Evolutionary conservation across 176 grass and related monocot species (phyloP), one percentile per base, ranked within the genome.

Genomic region (Saccharum officinarum): DNA sequence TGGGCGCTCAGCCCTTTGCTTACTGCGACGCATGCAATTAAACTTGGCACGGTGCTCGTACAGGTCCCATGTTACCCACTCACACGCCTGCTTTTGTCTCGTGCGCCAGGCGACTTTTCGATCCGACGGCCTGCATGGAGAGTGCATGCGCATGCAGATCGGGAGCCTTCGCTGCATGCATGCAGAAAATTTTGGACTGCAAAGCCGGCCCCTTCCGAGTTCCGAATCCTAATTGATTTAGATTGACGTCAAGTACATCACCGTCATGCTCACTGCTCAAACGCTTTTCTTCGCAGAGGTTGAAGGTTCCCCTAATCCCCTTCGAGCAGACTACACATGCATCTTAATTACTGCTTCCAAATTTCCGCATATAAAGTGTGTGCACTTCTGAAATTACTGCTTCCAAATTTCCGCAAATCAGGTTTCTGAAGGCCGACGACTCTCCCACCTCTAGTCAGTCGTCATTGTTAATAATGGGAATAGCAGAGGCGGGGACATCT

Each of bases 231-330:
- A 16, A 67, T 36, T 25, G 67, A 8, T 22, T 67, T 80, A 46
- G 60, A 60, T 66, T 79, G 77, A 79, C 77, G 77, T 66, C 59
- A 79, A 79, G 76, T 65, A 79, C 76, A 42, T 44, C 12, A 78
- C 37, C 34, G 34, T 28, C 55, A 13, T 78, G 54, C 36, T 61
- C 15, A 37, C 0, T 20, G 20, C 20, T n/a, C 8, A 1, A 71
- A 44, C 11, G 9, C 18, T 18, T 69, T 69, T 38, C 34, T 69
- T 69, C 33, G 16, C 17, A 20, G 47, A 54, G 50, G 50, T 54
- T 54, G 50, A 54, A 54, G 49, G 46, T 16, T 5, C 4, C 13
- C 14, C 47, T 6, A 5, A 15, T 4, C 15, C 15, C 47, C 47
- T 17, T 50, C 46, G 13, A 49, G 15, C 47, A 50, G 4, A 17